A percentile compares a stretch with the other conserved stretches of the same genome.
Evolutionary conservation across 352 stramenopile species (phyloP).

Genomic region (Sclerospora graminicola): DNA sequence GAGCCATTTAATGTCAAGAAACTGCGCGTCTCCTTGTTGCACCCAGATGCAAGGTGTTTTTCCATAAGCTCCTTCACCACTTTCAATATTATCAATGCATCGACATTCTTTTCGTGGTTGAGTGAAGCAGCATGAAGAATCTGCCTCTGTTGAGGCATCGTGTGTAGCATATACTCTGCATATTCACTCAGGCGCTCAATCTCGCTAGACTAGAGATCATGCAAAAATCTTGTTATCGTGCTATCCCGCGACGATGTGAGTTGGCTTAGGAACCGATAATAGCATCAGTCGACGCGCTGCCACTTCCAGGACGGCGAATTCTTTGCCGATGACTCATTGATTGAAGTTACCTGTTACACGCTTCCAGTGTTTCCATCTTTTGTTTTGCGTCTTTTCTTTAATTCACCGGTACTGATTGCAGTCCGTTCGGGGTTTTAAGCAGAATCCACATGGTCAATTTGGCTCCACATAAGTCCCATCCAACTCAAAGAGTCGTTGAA

Average conservation of each 20-base stretch:
- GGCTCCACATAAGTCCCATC: too few species aligned
- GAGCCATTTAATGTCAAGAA: slow-evolving; percentile 24
- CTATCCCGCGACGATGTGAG: slow-evolving; percentile 69
- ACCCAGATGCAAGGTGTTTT: slow-evolving; percentile 14
- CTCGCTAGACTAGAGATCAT: slow-evolving; percentile 75
- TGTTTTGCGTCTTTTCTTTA: too few species aligned
- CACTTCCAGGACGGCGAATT: slow-evolving; percentile 72
- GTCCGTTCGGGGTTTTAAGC: too few species aligned
- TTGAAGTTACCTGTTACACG: slow-evolving; percentile 1
- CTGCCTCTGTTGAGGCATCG: slow-evolving; percentile 82
- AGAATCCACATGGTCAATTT: too few species aligned
- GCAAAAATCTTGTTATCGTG: slow-evolving; percentile 69
- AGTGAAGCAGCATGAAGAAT: slow-evolving; percentile 56
- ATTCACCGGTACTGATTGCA: too few species aligned
- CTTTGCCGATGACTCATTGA: slow-evolving; percentile 20
- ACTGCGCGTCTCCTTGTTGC: background rate
- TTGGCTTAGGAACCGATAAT: slow-evolving; percentile 82
- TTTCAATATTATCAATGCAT: slow-evolving; percentile 37
- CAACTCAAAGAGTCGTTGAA: too few species aligned
- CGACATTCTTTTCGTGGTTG: slow-evolving; percentile 61
- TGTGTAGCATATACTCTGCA: slow-evolving; percentile 84
- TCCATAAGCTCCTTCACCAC: slow-evolving; percentile 34
- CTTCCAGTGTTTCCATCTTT: too few species aligned
- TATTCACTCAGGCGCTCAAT: slow-evolving; percentile 84
- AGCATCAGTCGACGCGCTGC: slow-evolving; percentile 80